Evolutionary conservation across 1,284 basidiomycete genomes (phyloP).

Genomic region (Trametes versicolor): DNA sequence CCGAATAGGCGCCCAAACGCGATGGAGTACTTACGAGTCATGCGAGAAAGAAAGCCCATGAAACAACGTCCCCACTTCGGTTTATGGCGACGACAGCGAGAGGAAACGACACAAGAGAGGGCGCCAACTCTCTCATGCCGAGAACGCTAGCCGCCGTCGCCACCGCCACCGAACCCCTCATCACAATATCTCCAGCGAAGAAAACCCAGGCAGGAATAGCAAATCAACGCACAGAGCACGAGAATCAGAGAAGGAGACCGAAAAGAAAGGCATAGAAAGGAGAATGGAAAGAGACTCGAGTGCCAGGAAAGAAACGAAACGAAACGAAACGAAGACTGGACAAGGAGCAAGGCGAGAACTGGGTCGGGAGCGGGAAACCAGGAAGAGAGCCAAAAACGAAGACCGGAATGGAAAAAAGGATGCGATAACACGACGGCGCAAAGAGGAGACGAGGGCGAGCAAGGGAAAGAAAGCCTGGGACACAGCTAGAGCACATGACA

Average conservation of each 20-base stretch:
- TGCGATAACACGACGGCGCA: too few species aligned
- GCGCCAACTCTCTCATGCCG: constrained; percentile 16
- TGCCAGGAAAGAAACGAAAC: too few species aligned
- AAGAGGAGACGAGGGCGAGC: too few species aligned
- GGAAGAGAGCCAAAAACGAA: too few species aligned
- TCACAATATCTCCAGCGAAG: neutral
- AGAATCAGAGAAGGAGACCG: neutral
- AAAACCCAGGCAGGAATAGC: neutral
- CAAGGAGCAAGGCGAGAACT: too few species aligned
- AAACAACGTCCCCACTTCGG: constrained; percentile 17
- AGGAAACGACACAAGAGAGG: neutral
- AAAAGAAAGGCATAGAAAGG: neutral
- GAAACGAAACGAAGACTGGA: too few species aligned
- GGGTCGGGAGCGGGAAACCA: too few species aligned
- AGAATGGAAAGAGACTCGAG: too few species aligned
- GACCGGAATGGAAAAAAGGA: too few species aligned
- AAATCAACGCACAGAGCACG: neutral
- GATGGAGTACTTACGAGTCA: too few species aligned
- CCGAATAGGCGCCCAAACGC: constrained; percentile 1
- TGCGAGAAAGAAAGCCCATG: constrained; percentile 12
- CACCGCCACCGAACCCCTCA: neutral
- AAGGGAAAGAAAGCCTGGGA: too few species aligned
- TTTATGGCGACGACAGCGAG: constrained; percentile 1
- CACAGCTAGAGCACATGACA: too few species aligned
- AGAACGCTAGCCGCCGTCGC: neutral